Evolutionary conservation across 495 filamentous ascomycete genomes (phyloP), one percentile per base, ranked within the genome.

Genomic region (Podospora tetraspora): DNA sequence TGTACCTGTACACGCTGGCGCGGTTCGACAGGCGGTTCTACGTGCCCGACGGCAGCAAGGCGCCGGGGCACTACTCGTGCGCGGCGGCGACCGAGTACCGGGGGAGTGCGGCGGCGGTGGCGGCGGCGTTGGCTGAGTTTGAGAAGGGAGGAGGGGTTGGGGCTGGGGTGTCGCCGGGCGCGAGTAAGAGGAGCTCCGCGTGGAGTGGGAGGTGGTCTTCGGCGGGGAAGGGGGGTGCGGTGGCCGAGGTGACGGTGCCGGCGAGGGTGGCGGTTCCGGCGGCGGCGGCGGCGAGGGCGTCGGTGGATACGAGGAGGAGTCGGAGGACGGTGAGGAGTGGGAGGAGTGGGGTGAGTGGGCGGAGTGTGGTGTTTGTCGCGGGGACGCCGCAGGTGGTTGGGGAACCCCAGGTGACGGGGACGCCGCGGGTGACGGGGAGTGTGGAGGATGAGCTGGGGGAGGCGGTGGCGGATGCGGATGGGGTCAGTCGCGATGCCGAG

Each of bases 11-110:
- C 75, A 82, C 87, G 2, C 69, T 90, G 6, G 79, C 79, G 4
- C 83, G 92, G 24, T 85, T 94, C 34, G 93, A 97, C 71, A 81
- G 82, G 67, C 84, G 89, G 7, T 96, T 96, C 75, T 80, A 86
- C 68, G 81, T 97, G n/a, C 89, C 90, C 0, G 78, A 84, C 66
- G 81, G 81, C 25, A 76, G 75, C 59, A 77, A 72, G 19, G 72
- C 70, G 21, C 80, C 80, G 7, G 81, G 80, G 0, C 74, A 82
- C 63, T 83, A 82, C 64, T 78, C 76, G 63, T 61, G 70, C 56
- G 29, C 60, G 32, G 22, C 22, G 68, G n/a, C 25, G 52, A 7
- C 32, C 1, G 63, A 30, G 57, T 57, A 57, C 29, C 23, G 63
- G 5, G 63, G 57, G 0, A 63, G 23, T 1, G n/a, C 37, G 21